Conservation (phyloP, 176 grass and related monocot genomes). For the Oropetium thomaeum region DNA sequence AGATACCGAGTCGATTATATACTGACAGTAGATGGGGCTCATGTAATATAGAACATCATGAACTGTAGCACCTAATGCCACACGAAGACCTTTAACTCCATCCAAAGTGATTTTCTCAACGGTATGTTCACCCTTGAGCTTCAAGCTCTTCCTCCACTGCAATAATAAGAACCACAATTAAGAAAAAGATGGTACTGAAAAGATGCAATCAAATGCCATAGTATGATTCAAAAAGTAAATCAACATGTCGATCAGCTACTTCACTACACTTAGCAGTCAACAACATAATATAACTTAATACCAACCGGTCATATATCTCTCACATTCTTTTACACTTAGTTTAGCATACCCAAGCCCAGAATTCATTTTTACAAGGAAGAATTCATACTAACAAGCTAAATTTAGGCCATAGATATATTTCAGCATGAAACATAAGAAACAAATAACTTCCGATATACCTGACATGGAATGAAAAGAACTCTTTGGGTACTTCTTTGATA, state of each 20-base stretch:
- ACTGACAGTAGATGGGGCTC: constrained; percentile 97
- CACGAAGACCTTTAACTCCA: constrained; percentile 88
- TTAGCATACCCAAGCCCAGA: no score
- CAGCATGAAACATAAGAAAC: neutral
- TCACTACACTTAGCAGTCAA: neutral
- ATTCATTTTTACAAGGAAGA: no score
- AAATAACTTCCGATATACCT: constrained; percentile 50
- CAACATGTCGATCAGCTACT: constrained; percentile 8
- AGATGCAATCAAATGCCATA: constrained; percentile 10
- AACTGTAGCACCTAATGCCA: constrained; percentile 83
- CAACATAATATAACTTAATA: constrained; percentile 10
- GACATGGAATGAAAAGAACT: constrained; percentile 97
- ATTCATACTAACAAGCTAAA: no score
- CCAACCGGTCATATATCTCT: neutral
- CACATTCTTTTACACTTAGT: no score
- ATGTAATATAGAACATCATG: constrained; percentile 99
- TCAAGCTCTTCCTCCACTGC: constrained; percentile 93
- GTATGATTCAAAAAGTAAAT: neutral
- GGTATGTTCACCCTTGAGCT: constrained; percentile 75
- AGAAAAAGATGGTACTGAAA: neutral
- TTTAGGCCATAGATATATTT: constrained; percentile 5
- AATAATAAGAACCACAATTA: constrained; percentile 26
- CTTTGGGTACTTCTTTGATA: constrained; percentile 94
- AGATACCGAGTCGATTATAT: constrained; percentile 96
- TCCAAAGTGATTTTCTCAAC: constrained; percentile 96